Percentiles rank a stretch among this genome's conserved stretches.
These are phyloP conservation scores for Aquilaria malaccensis DNA, from an alignment of 345 rosid genomes.

Conservation along the genomic window DNA sequence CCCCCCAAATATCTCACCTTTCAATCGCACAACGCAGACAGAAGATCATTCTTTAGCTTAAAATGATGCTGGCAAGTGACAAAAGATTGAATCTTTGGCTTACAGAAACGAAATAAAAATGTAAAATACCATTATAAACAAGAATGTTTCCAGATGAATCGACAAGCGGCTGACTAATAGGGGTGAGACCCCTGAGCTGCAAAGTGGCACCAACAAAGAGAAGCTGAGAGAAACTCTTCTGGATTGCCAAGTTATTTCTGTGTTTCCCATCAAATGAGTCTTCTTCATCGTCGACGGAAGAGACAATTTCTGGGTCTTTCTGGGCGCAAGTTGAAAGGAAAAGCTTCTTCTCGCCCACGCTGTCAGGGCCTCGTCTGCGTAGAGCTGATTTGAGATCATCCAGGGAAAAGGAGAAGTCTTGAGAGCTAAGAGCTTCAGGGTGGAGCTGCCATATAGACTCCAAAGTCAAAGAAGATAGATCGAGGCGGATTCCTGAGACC, in stretches of 20 bases:
- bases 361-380: constrained; percentile 70
- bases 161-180: constrained; percentile 53
- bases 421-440: not conserved
- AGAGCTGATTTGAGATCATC: constrained; percentile 55
- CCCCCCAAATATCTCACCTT: constrained; percentile 84
- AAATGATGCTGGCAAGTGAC: not conserved
- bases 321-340: constrained; percentile 11
- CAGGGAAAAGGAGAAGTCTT: constrained; percentile 21
- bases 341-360: constrained; percentile 48
- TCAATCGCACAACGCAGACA: constrained; percentile 4
- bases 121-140: constrained; percentile 53
- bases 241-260: constrained; percentile 1
- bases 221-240: constrained; percentile 29
- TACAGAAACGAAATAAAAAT: not conserved
- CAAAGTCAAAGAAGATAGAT: constrained; percentile 20
- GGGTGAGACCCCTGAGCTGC: constrained; percentile 66
- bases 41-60: constrained; percentile 3
- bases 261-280: constrained; percentile 7
- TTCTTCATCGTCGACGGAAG: constrained; percentile 22
- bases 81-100: not conserved
- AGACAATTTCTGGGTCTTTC: constrained; percentile 11
- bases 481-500: constrained; percentile 48
- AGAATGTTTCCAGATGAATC: constrained; percentile 56
- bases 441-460: constrained; percentile 18
- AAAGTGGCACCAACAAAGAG: constrained; percentile 66